Percentiles rank a stretch among this genome's conserved stretches.
phyloP scores from a whole-genome alignment of 305 asterid genomes.

The Fraxinus greggii region DNA sequence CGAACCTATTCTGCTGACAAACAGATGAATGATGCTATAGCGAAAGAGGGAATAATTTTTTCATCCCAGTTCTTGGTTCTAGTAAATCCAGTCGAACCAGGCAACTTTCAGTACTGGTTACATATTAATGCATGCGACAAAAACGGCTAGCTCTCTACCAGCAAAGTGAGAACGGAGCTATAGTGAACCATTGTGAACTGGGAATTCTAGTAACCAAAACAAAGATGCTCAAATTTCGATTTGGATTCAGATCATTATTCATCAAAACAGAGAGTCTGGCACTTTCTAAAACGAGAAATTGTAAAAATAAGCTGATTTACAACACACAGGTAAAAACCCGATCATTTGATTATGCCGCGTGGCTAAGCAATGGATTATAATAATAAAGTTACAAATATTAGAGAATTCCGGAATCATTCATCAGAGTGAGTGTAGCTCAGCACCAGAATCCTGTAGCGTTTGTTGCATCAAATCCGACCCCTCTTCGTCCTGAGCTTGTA shows the following conservation, averaged over 20 bases:
- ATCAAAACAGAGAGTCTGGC: conserved; percentile 28
- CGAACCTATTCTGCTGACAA: background rate
- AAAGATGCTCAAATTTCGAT: conserved; percentile 24
- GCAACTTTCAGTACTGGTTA: background rate
- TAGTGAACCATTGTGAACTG: background rate
- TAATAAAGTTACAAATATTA: conserved; percentile 22
- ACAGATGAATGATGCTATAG: background rate
- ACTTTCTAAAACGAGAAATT: background rate
- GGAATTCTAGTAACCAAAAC: background rate
- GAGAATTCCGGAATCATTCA: conserved; percentile 14
- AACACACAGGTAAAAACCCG: conserved; percentile 3
- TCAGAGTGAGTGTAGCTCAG: conserved; percentile 22
- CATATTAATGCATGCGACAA: background rate
- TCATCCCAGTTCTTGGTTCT: background rate
- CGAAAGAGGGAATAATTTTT: background rate
- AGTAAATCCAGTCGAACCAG: background rate
- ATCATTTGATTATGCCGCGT: conserved; percentile 5
- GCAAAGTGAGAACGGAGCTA: background rate
- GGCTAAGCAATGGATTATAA: conserved; percentile 24
- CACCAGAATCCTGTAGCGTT: conserved; percentile 33
- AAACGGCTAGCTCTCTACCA: background rate
- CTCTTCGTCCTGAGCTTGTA: conserved; percentile 62
- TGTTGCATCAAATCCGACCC: conserved; percentile 55
- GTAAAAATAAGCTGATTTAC: conserved; percentile 27
- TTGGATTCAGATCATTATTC: conserved; percentile 30